phyloP scores from a whole-genome alignment of 306 rosid species.

The Ormosia semicastrata region DNA sequence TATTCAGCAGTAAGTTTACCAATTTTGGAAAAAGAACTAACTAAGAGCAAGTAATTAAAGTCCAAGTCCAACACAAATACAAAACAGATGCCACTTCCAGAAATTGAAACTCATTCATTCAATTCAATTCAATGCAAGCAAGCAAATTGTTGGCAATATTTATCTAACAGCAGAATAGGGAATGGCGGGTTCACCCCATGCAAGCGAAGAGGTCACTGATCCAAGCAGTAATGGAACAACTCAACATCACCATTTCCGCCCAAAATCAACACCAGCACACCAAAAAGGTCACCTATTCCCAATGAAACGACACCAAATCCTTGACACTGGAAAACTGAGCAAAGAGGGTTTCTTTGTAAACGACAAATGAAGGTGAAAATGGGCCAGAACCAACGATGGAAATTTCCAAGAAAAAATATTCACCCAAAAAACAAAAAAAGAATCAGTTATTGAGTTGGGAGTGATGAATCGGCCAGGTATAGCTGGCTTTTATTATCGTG shows the following conservation, averaged over 20 bases:
- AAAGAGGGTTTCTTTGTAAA: background rate
- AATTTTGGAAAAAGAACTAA: background rate
- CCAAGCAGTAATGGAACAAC: constrained; percentile 51
- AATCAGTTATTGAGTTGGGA: background rate
- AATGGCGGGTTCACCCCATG: constrained; percentile 82
- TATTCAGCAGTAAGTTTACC: background rate
- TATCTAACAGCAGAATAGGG: background rate
- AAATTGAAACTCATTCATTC: constrained; percentile 13
- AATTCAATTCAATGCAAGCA: constrained; percentile 5
- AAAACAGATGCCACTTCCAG: background rate
- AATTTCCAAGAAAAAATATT: too few species aligned
- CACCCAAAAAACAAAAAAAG: too few species aligned
- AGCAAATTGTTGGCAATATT: background rate
- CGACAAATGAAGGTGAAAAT: background rate
- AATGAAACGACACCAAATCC: background rate
- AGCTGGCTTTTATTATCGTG: background rate
- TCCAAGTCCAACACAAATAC: background rate
- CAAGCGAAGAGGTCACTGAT: constrained; percentile 75
- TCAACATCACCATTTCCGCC: constrained; percentile 48
- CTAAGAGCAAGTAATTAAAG: background rate
- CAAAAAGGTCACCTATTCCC: background rate
- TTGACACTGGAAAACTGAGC: background rate
- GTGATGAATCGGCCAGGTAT: background rate
- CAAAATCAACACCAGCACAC: constrained; percentile 30
- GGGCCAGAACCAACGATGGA: background rate